Conservation (phyloP, 2,329 filamentous ascomycete genomes). For the Pezicula neosporulosa region DNA sequence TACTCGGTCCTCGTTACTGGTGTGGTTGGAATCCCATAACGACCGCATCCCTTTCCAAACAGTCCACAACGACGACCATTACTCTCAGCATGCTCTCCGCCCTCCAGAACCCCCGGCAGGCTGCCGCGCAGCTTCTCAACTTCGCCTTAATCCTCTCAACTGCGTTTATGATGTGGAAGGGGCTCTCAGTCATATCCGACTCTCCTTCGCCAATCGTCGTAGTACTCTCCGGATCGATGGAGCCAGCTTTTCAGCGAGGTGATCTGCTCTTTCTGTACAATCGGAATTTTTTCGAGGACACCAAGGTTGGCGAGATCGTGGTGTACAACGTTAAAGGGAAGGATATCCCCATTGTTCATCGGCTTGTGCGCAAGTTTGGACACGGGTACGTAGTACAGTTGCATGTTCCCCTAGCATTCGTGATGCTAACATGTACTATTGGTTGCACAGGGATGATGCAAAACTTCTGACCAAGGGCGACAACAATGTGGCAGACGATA, state of each 20-base stretch:
- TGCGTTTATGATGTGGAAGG: conserved; percentile 74
- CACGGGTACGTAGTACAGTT: conserved; percentile 40
- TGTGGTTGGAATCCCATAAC: too few relatives aligned
- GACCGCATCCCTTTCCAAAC: too few relatives aligned
- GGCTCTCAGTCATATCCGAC: conserved; percentile 61
- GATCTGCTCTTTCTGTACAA: conserved; percentile 60
- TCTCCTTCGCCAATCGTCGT: conserved; percentile 58
- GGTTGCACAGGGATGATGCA: conserved; percentile 43
- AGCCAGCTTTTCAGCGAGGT: conserved; percentile 57
- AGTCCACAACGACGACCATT: neutral
- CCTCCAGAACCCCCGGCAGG: conserved; percentile 60
- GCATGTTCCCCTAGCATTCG: neutral
- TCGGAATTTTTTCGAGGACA: conserved; percentile 47
- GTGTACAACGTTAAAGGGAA: conserved; percentile 78
- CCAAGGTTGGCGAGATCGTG: conserved; percentile 69
- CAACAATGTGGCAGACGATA: conserved; percentile 93
- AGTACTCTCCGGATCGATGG: conserved; percentile 58
- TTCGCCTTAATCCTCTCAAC: conserved; percentile 71
- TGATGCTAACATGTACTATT: neutral
- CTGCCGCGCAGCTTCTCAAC: conserved; percentile 65
- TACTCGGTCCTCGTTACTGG: too few relatives aligned
- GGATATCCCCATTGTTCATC: conserved; percentile 96
- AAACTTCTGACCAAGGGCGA: conserved; percentile 94
- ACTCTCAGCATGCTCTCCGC: conserved; percentile 46
- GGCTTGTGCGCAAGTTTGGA: conserved; percentile 75